Evolutionary conservation across 352 stramenopile species (phyloP).

Genomic region (Thraustotheca clavata): DNA sequence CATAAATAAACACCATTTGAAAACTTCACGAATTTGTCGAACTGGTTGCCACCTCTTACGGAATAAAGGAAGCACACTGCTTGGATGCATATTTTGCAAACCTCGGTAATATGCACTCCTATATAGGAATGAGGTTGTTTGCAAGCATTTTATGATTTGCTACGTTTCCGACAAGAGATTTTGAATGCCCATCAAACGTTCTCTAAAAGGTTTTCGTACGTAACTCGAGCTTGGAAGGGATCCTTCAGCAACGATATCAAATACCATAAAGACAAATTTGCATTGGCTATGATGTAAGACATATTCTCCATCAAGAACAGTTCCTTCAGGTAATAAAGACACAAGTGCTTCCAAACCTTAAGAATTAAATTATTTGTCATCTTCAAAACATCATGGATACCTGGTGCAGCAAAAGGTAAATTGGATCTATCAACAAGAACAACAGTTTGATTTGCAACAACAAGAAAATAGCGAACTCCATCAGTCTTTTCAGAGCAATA

Average conservation of each 20-base stretch:
- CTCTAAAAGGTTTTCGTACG: slow-evolving; percentile 71
- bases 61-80: slow-evolving; percentile 65
- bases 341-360: slow-evolving; percentile 57
- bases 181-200: slow-evolving; percentile 70
- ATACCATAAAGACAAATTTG: slow-evolving; percentile 84
- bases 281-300: slow-evolving; percentile 79
- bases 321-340: slow-evolving; percentile 72
- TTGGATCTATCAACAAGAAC: slow-evolving; percentile 77
- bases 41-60: slow-evolving; percentile 77
- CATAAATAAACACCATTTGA: slow-evolving; percentile 32
- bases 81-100: slow-evolving; percentile 53
- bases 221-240: slow-evolving; percentile 57
- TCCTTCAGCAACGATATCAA: slow-evolving; percentile 83
- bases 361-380: neutral
- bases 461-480: slow-evolving; percentile 86
- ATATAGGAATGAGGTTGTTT: neutral
- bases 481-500: slow-evolving; percentile 89
- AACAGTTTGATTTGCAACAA: slow-evolving; percentile 56
- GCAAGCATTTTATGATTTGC: neutral
- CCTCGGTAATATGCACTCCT: slow-evolving; percentile 62
- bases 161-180: slow-evolving; percentile 81
- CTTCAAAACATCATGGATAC: slow-evolving; percentile 19
- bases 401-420: slow-evolving; percentile 63
- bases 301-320: slow-evolving; percentile 84
- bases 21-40: slow-evolving; percentile 75